Conservation (phyloP, 2,329 filamentous ascomycete genomes). For the Capronia epimyces region DNA sequence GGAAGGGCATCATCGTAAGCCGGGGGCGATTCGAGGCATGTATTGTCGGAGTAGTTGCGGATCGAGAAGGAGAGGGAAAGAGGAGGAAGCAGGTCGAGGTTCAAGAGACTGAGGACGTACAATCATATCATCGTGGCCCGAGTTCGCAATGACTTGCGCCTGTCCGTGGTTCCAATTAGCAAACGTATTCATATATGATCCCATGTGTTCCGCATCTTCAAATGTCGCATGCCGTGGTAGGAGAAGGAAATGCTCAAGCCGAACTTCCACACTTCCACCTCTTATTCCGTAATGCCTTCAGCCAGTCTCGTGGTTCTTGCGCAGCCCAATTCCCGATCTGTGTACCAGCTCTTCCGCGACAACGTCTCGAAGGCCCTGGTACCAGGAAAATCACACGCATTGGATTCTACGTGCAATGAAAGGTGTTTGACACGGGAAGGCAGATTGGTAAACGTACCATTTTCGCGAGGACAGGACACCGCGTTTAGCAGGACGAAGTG, state of each 20-base stretch:
- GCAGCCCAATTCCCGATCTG: not conserved
- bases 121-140: conserved; percentile 98
- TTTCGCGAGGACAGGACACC: not conserved
- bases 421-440: no score
- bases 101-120: conserved; percentile 56
- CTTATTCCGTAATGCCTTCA: no score
- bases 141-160: conserved; percentile 77
- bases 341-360: no score
- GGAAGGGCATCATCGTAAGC: no score
- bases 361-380: no score
- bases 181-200: not conserved
- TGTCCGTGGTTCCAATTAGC: conserved; percentile 32
- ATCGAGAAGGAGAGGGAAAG: not conserved
- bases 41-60: no score
- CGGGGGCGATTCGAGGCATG: no score
- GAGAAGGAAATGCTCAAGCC: not conserved
- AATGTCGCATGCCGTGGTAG: no score
- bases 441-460: conserved; percentile 12
- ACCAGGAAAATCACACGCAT: no score
- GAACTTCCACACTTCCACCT: not conserved
- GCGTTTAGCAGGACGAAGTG: no score
- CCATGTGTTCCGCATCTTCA: not conserved
- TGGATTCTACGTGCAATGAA: no score
- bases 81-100: not conserved
- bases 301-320: no score